Evolutionary conservation across 495 filamentous ascomycete genomes (phyloP), one percentile per base, ranked within the genome.

Genomic region (Penicillium flavigenum): DNA sequence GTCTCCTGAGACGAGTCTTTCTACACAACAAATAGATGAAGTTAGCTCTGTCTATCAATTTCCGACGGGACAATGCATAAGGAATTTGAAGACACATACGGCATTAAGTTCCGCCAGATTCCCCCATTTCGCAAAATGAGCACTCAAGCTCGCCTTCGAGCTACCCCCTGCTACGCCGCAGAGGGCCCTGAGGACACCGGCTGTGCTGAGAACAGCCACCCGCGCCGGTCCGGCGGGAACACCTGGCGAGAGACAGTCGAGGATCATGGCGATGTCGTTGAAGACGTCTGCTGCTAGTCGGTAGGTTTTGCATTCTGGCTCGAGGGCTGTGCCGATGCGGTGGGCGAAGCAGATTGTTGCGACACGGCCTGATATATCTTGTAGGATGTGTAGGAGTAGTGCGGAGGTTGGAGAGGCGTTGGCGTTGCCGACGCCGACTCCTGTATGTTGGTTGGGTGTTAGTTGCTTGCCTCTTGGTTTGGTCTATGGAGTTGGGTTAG

Each of bases 1-100:
- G 93, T 98, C 74, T 98, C 93, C 76, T 98, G 93, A 58, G 89
- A 93, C 22, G 92, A 93, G 66, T 98, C 93, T 84, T 98, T 87
- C 80, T 87, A 49, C 48, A 57, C 12, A 7, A 20, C 17, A 5
- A 31, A 24, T 5, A 24, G n/a, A 47, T 4, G 3, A 22, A 6
- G 24, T 66, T 45, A 64, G 50, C 17, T 22, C 22, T 22, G 5
- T 1, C 17, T 17, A 34, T 26, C 20, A 10, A 6, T 14, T 7
- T 0, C n/a, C 12, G 22, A 12, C 22, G 5, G 12, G 27, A 51
- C 14, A 4, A 2, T n/a, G 26, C 19, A 31, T 14, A 16, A 3
- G n/a, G 11, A 9, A n/a, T 39, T 3, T 39, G 16, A 39, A 1
- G n/a, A 20, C 12, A 75, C 84, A 68, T 70, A 88, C 86, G 48